Base-by-base conservation (phyloP, 495 filamentous ascomycete species). In the Neurospora pannonica region DNA sequence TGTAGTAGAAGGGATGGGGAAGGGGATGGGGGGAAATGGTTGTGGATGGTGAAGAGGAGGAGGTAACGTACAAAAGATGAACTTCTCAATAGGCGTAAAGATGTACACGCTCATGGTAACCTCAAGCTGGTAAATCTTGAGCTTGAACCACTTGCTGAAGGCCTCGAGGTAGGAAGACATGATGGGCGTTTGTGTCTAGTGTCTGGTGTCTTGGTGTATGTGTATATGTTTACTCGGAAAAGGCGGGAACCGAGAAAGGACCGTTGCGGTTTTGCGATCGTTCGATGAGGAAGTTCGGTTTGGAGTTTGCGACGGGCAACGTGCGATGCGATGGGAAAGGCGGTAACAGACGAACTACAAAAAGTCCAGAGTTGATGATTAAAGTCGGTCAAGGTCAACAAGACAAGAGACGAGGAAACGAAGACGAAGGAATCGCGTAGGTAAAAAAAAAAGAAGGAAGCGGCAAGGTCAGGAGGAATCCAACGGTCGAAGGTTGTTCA, bases 111-210 rank as follows among this genome's bases (percentile, higher is more conserved):
- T 82, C 37, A 83, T 81, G 5, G 84, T 85, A 17, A 86, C 84
- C 31, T 87, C 85, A 34, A 87, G 77, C 72, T 85, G 85, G 77
- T 86, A 85, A 75, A 84, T 84, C 81, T 85, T 86, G 71, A 85
- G 81, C 72, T 83, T 77, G n/a, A 83, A 73, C 83, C 82, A 84
- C 75, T 84, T 84, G 71, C 81, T 82, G 78, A 86, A 83, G 36
- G 78, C 76, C 75, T 85, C 84, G 54, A 82, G 78, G 37, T 74
- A 72, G 24, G 76, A 69, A 39, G 80, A 74, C 75, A 79, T 84
- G 77, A 80, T 71, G 77, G 80, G 76, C 37, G n/a, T 5, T 17
- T 62, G 36, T 37, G 36, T 37, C 36, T 28, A 10, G n/a, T 13
- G 34, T 11, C 1, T 34, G n/a, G 4, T 37, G 37, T 72, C 11